phyloP scores from a whole-genome alignment of 2,329 filamentous ascomycete species.

The Ophiostoma tasmaniense region DNA sequence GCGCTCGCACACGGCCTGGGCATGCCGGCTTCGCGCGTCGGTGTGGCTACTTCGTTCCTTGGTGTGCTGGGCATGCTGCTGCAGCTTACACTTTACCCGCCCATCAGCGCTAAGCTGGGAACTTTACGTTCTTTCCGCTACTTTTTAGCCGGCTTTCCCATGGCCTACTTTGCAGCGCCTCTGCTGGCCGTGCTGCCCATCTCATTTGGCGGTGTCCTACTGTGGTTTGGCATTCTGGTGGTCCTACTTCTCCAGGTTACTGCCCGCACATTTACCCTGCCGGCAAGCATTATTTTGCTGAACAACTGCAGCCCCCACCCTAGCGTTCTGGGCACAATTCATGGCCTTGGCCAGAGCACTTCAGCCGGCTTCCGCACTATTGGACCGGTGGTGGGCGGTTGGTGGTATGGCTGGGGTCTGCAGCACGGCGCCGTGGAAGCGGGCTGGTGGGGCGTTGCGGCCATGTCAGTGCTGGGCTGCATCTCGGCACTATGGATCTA shows the following conservation, averaged over 20 bases:
- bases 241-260: slow-evolving; percentile 55
- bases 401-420: slow-evolving; percentile 39
- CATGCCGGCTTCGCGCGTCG: slow-evolving; percentile 57
- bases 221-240: slow-evolving; percentile 53
- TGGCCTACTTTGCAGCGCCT: slow-evolving; percentile 59
- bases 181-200: slow-evolving; percentile 56
- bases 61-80: slow-evolving; percentile 60
- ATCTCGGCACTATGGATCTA: slow-evolving; percentile 51
- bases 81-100: slow-evolving; percentile 61
- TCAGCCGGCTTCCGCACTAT: slow-evolving; percentile 42
- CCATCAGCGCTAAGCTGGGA: slow-evolving; percentile 54
- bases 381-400: slow-evolving; percentile 42
- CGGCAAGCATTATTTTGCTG: slow-evolving; percentile 48
- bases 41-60: slow-evolving; percentile 60
- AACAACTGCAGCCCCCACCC: slow-evolving; percentile 53
- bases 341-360: slow-evolving; percentile 35
- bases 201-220: slow-evolving; percentile 36
- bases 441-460: slow-evolving; percentile 41
- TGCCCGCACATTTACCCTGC: slow-evolving; percentile 59
- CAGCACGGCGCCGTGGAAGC: slow-evolving; percentile 39
- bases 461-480: slow-evolving; percentile 48
- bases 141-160: slow-evolving; percentile 57
- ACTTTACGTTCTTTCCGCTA: slow-evolving; percentile 58
- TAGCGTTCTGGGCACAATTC: slow-evolving; percentile 48
- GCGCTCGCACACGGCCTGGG: slow-evolving; percentile 54